phyloP scores from a whole-genome alignment of 768 basidiomycete genomes.

The Lyophyllum decastes region DNA sequence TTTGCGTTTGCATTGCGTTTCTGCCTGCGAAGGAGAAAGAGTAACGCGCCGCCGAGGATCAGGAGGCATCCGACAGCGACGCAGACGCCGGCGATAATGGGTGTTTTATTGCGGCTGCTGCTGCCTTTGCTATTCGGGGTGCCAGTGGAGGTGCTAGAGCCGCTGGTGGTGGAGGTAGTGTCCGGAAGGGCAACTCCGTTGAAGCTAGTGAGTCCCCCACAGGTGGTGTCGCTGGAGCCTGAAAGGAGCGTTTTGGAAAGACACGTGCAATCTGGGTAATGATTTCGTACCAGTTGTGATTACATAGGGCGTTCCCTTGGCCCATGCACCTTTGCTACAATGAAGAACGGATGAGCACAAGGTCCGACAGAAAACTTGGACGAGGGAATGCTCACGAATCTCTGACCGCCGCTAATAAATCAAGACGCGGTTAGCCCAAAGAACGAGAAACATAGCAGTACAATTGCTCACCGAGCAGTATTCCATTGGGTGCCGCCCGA shows the following conservation, averaged over 20 bases:
- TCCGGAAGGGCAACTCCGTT: constrained; percentile 19
- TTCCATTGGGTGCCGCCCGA: constrained; percentile 30
- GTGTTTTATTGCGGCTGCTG: constrained; percentile 5
- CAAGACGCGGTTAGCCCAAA: too few species aligned
- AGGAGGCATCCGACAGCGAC: constrained; percentile 30
- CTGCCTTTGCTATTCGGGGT: background rate
- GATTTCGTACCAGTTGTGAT: constrained; percentile 19
- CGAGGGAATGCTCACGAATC: constrained; percentile 38
- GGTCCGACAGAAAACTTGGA: background rate
- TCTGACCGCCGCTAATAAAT: constrained; percentile 32
- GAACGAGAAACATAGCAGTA: background rate
- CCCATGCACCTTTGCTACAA: constrained; percentile 39
- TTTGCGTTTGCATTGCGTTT: background rate
- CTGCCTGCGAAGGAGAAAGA: constrained; percentile 15
- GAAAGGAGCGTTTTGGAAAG: background rate
- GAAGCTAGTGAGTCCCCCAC: constrained; percentile 29
- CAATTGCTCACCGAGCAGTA: constrained; percentile 37
- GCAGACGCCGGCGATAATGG: constrained; percentile 31
- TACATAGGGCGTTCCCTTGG: constrained; percentile 29
- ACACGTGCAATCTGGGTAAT: background rate
- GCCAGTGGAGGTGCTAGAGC: constrained; percentile 11
- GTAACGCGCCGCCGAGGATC: constrained; percentile 20
- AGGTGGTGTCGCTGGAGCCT: constrained; percentile 32
- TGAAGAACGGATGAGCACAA: background rate
- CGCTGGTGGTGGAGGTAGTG: constrained; percentile 1